phyloP scores from a whole-genome alignment of 805 yeast genomes.

The Hemisphaericaspora nanyangensis region DNA sequence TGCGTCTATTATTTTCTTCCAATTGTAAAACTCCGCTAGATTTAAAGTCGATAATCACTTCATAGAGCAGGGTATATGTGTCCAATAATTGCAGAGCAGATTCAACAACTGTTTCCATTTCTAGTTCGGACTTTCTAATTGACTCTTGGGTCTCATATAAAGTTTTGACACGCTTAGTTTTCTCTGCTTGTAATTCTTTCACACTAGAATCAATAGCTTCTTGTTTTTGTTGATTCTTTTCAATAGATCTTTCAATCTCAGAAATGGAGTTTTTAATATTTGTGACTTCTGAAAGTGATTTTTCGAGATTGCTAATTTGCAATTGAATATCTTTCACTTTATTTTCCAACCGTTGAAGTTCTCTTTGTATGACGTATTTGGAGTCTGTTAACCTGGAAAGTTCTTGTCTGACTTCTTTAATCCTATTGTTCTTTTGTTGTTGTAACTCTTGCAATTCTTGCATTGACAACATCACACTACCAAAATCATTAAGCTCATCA shows the following conservation, averaged over 20 bases:
- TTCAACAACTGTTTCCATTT: slow-evolving; percentile 6
- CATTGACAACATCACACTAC: slow-evolving; percentile 32
- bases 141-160: slow-evolving; percentile 9
- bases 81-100: slow-evolving; percentile 2
- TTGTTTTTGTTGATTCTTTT: slow-evolving; percentile 13
- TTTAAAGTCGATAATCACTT: slow-evolving; percentile 18
- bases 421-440: slow-evolving; percentile 30
- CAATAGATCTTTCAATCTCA: slow-evolving; percentile 24
- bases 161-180: slow-evolving; percentile 4
- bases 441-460: slow-evolving; percentile 47
- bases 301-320: slow-evolving; percentile 50
- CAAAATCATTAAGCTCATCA: slow-evolving; percentile 35
- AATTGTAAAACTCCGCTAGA: slow-evolving; percentile 17
- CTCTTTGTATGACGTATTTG: slow-evolving; percentile 43
- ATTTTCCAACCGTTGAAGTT: slow-evolving; percentile 44
- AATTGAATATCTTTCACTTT: slow-evolving; percentile 51
- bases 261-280: slow-evolving; percentile 35
- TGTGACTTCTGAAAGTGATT: slow-evolving; percentile 44
- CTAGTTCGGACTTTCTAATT: slow-evolving; percentile 3
- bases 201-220: slow-evolving; percentile 23
- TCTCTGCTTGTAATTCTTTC: slow-evolving; percentile 9
- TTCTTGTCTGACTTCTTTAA: slow-evolving; percentile 37
- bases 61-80: slow-evolving; percentile 6
- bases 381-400: slow-evolving; percentile 31
- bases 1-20: slow-evolving; percentile 17